Base-by-base conservation (phyloP, 2,329 filamentous ascomycete species). In the Hypoxylon sp. region DNA sequence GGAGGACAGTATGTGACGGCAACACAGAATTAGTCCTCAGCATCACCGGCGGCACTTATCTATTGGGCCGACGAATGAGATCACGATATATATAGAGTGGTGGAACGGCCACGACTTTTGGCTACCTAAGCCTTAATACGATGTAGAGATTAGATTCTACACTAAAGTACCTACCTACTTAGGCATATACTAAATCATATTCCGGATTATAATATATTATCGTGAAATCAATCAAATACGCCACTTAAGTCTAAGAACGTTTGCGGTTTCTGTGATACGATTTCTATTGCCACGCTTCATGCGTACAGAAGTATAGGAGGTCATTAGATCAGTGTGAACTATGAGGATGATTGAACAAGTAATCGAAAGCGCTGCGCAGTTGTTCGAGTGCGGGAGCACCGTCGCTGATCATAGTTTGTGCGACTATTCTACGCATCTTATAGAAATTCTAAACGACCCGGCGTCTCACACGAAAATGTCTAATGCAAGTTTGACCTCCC, bases 1-100 rank as follows among this genome's bases (percentile, higher is more conserved):
- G 82, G 90, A 91, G 76, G 89, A 91, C 73, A 89, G 85, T 69
- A 90, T 90, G 87, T 90, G 76, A 71, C 39, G n/a, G 48, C 19
- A 35, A n/a, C 42, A 42, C 29, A 46, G 53, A 63, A 26, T 11
- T 10, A 31, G 31, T 42, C 33, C 44, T 51, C 63, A 39, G 65
- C 62, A 62, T 62, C 17, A 52, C 33, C 24, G 54, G 57, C 48
- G 54, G 56, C 50, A 57, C 65, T 59, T 31, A 58, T 50, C 35
- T 60, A 9, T 39, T 47, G 51, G 50, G 17, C 51, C 22, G 46
- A 54, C 26, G 54, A 39, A 47, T 24, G 33, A 51, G 46, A 29
- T 47, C n/a, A 59, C 29, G 24, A 24, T 22, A 48, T 26, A 44
- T 46, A 70, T 57, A 65, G 50, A 54, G 48, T 14, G 44, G 46